Evolutionary conservation across 192 early-diverging fungal species (phyloP).

Genomic region (Phycomyces blakesleeanus): DNA sequence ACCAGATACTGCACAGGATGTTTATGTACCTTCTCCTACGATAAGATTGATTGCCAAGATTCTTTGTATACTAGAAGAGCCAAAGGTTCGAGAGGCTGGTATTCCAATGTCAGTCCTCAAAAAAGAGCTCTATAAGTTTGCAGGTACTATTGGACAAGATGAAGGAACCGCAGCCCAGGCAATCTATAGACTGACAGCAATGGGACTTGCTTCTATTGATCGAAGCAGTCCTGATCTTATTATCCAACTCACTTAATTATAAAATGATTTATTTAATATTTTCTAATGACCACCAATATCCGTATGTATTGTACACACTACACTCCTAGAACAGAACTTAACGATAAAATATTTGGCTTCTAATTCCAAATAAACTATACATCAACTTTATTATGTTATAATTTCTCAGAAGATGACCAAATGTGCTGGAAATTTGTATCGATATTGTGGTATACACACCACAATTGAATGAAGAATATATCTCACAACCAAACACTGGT

Average conservation of each 20-base stretch:
- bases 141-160: background rate
- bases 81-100: background rate
- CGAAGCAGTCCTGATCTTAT: background rate
- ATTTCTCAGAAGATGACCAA: too few species aligned
- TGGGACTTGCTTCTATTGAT: background rate
- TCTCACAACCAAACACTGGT: too few species aligned
- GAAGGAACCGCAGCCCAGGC: background rate
- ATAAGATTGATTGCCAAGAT: background rate
- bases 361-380: too few species aligned
- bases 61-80: background rate
- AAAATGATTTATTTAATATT: too few species aligned
- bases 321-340: too few species aligned
- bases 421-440: too few species aligned
- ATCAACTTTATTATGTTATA: too few species aligned
- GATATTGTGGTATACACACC: too few species aligned
- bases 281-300: background rate
- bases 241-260: conserved; percentile 1
- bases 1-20: background rate
- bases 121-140: background rate
- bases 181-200: background rate
- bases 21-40: background rate
- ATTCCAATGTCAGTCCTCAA: background rate
- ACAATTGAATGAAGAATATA: too few species aligned
- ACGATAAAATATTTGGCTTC: too few species aligned
- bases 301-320: too few species aligned